Evolutionary conservation across 1,284 basidiomycete species (phyloP), one percentile per base, ranked within the genome.

Genomic region (Cutaneotrichosporon spelunceum): DNA sequence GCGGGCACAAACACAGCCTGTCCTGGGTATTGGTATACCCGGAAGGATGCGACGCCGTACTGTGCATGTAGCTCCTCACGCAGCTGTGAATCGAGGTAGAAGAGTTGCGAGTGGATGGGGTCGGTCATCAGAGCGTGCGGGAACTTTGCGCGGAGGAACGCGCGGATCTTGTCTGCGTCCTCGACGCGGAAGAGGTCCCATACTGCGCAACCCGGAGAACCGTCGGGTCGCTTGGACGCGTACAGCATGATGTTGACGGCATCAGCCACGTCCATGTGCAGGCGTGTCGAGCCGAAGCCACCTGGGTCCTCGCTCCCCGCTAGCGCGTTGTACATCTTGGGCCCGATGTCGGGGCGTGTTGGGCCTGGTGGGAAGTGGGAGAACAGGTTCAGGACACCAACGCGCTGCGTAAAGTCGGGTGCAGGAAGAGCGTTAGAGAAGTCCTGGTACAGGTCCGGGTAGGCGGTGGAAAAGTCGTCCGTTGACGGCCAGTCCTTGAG

Each of bases 251-350:
- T 85, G 76, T 97, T 97, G 65, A 96, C 81, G 1, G 92, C 93
- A 71, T 97, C 93, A 0, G 93, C 92, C 84, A 95, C 92, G 78
- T 97, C 93, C 91, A 95, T 94, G 74, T 97, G 93, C 57, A 97
- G 77, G 53, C 91, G 83, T 3, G 94, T 97, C 59, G 72, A 72
- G 16, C 72, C 72, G 45, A 64, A 61, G 3, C 72, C 71, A 21
- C 69, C 70, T 4, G 53, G 36, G 0, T 45, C 54, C 48, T 74
- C 70, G 14, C 59, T 47, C 0, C 60, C 70, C 1, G 73, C 75
- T 57, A 81, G 78, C 4, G 82, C 81, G 59, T 79, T 78, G 71
- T 82, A 81, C 81, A 84, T 83, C 71, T 84, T 85, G 7, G 83
- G 83, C 72, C 92, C 93, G 14, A 97, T 84, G 75, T 98, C 94